Base-by-base conservation (phyloP, 768 basidiomycete species). In the Termitomyces sp. region DNA sequence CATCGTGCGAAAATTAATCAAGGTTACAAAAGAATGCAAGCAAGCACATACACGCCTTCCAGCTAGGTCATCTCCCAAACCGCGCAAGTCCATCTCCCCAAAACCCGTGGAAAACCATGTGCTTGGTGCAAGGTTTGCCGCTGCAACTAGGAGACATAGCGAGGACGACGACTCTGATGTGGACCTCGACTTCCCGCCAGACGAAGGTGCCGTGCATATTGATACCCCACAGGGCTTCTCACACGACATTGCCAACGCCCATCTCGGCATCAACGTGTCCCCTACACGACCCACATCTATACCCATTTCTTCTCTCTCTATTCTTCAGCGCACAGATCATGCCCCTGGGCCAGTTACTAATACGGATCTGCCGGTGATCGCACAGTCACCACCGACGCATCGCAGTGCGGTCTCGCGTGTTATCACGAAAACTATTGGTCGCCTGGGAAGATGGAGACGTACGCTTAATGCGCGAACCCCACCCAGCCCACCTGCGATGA, bases 21-120 rank as follows among this genome's bases (percentile, higher is more conserved):
- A 92, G 65, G 85, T 94, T 43, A 87, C 87, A 39, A 85, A 89
- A 63, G 88, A 91, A 54, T 90, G 90, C 68, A 92, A 87, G 71
- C 80, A 84, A 52, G 81, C 78, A 1, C 86, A 90, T 63, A 80
- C 76, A 1, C 76, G 78, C 9, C 69, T 72, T 36, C 68, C 71
- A 3, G 68, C 71, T 18, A 69, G 70, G 54, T 29, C 55, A 18
- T 66, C 53, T 4, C 64, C 73, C 26, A 76, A 76, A 62, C 52
- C 59, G 24, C 65, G 64, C 2, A 64, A 68, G n/a, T 67, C 72
- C 2, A 69, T 75, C 59, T 57, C 73, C 10, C 61, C 71, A 5
- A 72, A 77, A 63, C 57, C 73, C 61, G 29, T 73, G 7, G 63
- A 74, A 67, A 68, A 70, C 20, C 83, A 85, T 58, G 68, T 86